Base-by-base conservation (phyloP, 2,329 filamentous ascomycete genomes). In the Sphaceloma murrayae region DNA sequence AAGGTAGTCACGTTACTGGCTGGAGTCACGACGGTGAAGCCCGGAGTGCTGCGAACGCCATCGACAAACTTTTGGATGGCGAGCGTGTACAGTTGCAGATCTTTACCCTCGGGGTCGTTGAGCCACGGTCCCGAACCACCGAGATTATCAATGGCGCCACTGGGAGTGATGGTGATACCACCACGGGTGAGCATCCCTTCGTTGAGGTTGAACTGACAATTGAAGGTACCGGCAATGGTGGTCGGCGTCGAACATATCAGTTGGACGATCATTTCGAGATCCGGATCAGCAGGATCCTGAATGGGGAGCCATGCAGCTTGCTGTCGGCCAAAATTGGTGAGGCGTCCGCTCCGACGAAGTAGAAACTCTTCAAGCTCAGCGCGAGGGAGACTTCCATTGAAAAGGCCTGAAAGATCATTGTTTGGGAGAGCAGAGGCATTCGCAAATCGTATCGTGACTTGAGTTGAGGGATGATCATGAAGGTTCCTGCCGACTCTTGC, bases 161-260 rank as follows among this genome's bases (percentile, higher is more conserved):
- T 40, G 36, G 13, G 27, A 21, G 18, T 10, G 36, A 40, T 40
- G 10, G 36, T 40, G 22, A 40, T 18, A n/a, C 36, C 36, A 13
- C 36, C 36, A 10, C 36, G 36, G 16, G 22, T 40, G 21, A 40
- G 36, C 9, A 17, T 18, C 4, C 36, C 36, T 22, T 40, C 36
- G 14, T 40, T 40, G n/a, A 40, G 21, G 14, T 40, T 40, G 24
- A 40, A 40, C 17, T 40, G 36, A 27, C 36, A 30, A 5, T 40
- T 22, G 14, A 30, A 40, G 24, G 22, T 22, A n/a, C 36, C 36
- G 7, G 36, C 36, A 14, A 30, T 40, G 14, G 36, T 40, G 7
- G 36, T 40, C 4, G 36, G 36, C 11, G 36, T 40, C 2, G 36
- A 40, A 16, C 36, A 40, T 22, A 40, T 40, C 10, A 40, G 22